Evolutionary conservation across 164 flowering plant species (phyloP).

Genomic region (Cinnamomum chago): DNA sequence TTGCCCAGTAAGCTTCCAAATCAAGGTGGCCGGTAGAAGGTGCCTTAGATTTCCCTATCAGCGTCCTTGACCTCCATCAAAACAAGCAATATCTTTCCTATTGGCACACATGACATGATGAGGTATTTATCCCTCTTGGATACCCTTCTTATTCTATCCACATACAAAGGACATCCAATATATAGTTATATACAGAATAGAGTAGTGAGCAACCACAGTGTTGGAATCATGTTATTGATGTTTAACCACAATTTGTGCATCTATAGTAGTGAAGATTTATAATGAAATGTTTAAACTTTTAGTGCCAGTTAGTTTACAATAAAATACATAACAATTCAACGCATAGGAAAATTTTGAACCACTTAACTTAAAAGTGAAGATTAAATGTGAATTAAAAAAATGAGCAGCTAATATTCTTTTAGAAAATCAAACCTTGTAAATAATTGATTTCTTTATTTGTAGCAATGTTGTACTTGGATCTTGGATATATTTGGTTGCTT

Average conservation of each 20-base stretch:
- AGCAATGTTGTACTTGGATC: too few species aligned
- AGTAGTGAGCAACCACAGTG: background rate
- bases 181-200: background rate
- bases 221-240: constrained; percentile 3
- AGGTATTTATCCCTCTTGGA: background rate
- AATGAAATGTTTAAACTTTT: too few species aligned
- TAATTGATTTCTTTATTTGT: too few species aligned
- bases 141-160: background rate
- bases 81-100: background rate
- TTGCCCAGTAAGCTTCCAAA: background rate
- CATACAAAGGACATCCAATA: background rate
- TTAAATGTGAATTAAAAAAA: too few species aligned
- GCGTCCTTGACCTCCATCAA: background rate
- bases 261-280: too few species aligned
- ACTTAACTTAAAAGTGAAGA: too few species aligned
- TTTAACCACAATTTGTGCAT: background rate
- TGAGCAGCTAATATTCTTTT: too few species aligned
- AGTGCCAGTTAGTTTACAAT: too few species aligned
- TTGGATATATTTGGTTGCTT: too few species aligned
- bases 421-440: too few species aligned
- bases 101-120: background rate
- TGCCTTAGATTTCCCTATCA: background rate
- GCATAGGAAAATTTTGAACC: too few species aligned
- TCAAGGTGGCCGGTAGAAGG: background rate
- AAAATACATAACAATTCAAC: too few species aligned